Evolutionary conservation across 2,329 filamentous ascomycete genomes (phyloP).

Genomic region (Aspergillus latus): DNA sequence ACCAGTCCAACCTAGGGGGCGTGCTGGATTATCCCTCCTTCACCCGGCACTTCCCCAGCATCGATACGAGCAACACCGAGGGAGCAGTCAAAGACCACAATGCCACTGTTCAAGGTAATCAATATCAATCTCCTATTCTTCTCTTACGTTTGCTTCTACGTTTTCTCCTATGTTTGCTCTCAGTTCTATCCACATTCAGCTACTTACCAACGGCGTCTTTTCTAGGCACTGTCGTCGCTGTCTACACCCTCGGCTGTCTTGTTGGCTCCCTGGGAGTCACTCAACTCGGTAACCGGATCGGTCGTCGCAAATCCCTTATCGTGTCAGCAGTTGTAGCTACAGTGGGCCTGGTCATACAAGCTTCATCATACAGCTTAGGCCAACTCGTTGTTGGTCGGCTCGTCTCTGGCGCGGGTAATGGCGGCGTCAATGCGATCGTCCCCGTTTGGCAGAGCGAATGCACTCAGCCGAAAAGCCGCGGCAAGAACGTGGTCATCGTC

Average conservation of each 20-base stretch:
- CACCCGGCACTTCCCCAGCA: background rate
- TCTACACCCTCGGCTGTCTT: background rate
- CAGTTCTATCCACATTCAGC: too few species aligned
- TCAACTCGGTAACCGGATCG: constrained; percentile 1
- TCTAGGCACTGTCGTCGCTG: background rate
- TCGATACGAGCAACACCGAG: background rate
- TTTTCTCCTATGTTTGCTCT: too few species aligned
- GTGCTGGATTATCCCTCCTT: constrained; percentile 1
- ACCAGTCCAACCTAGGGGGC: background rate
- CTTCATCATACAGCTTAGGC: background rate
- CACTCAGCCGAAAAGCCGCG: background rate
- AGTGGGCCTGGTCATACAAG: background rate
- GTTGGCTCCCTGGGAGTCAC: background rate
- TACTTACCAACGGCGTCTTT: too few species aligned
- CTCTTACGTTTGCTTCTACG: too few species aligned
- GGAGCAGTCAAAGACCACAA: background rate
- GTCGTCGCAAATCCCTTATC: background rate
- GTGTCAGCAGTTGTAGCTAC: background rate
- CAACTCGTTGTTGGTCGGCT: constrained; percentile 2
- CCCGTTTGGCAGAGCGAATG: constrained; percentile 1
- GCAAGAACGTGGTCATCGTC: background rate
- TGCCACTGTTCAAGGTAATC: background rate
- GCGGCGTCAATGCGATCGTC: background rate
- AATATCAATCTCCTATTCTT: too few species aligned
- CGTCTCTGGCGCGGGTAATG: background rate